These are phyloP conservation scores for Pseudozyma hubeiensis DNA, from an alignment of 1,284 basidiomycete species.

Conservation along the genomic window DNA sequence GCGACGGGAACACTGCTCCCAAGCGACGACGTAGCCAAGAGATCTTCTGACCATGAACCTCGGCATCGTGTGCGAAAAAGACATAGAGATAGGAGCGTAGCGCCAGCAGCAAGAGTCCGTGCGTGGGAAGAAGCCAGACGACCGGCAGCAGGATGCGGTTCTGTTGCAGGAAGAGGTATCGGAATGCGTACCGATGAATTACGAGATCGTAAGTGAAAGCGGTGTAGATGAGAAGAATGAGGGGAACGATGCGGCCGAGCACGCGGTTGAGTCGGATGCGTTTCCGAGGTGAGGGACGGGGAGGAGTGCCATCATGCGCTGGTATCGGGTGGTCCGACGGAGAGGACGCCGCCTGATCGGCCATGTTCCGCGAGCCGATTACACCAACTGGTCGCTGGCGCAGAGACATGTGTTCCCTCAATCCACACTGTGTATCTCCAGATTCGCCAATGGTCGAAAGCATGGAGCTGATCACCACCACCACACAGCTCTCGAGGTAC, in stretches of 20 bases:
- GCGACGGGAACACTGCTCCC: conserved; percentile 10
- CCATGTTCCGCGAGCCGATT: background rate
- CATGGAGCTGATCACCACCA: too few relatives aligned
- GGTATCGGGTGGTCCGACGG: conserved; percentile 7
- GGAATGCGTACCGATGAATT: conserved; percentile 25
- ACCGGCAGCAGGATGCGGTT: conserved; percentile 2
- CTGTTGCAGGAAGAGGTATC: conserved; percentile 18
- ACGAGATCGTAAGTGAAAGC: conserved; percentile 34
- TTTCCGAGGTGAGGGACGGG: conserved; percentile 1
- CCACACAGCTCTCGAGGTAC: too few relatives aligned
- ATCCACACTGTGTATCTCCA: background rate
- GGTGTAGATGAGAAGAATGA: conserved; percentile 45
- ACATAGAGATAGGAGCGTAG: conserved; percentile 33
- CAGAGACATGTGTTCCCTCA: conserved; percentile 17
- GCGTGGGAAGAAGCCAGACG: conserved; percentile 23
- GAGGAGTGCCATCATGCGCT: background rate
- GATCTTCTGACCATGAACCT: background rate
- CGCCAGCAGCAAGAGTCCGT: conserved; percentile 27
- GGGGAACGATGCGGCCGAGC: conserved; percentile 39
- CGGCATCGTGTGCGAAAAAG: conserved; percentile 23
- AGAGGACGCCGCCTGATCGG: conserved; percentile 5
- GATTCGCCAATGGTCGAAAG: too few relatives aligned
- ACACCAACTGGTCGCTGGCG: conserved; percentile 16
- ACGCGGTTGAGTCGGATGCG: conserved; percentile 41
- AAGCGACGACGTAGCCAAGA: conserved; percentile 10